phyloP scores from a whole-genome alignment of 768 basidiomycete genomes.

The Lactifluus echinatus region DNA sequence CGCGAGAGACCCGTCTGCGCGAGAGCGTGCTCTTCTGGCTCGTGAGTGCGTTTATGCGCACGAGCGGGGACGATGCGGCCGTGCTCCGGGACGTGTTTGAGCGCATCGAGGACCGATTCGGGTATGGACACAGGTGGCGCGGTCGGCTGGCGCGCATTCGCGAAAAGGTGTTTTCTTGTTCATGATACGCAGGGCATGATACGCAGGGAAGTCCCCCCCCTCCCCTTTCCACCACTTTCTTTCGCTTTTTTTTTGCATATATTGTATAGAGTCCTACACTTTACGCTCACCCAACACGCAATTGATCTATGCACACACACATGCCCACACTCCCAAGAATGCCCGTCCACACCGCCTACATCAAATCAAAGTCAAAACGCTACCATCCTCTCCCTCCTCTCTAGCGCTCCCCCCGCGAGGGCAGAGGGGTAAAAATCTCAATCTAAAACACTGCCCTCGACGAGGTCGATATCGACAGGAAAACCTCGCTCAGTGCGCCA shows the following conservation, averaged over 20 bases:
- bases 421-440: too few relatives aligned
- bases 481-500: slow-evolving; percentile 56
- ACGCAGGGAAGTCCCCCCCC: too few relatives aligned
- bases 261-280: too few relatives aligned
- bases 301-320: neutral
- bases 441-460: neutral
- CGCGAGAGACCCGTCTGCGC: slow-evolving; percentile 36
- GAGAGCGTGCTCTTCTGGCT: slow-evolving; percentile 54
- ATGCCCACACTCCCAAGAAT: too few relatives aligned
- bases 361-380: too few relatives aligned
- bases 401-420: too few relatives aligned
- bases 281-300: neutral
- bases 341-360: too few relatives aligned
- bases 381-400: too few relatives aligned
- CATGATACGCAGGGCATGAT: neutral
- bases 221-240: neutral
- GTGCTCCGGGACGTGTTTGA: slow-evolving; percentile 50
- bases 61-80: slow-evolving; percentile 43
- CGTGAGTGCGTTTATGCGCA: slow-evolving; percentile 52
- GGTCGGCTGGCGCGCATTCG: slow-evolving; percentile 40
- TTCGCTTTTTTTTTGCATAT: neutral
- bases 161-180: slow-evolving; percentile 29
- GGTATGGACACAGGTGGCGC: slow-evolving; percentile 23
- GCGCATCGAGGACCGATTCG: slow-evolving; percentile 43
- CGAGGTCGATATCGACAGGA: slow-evolving; percentile 3